phyloP scores from a whole-genome alignment of 495 filamentous ascomycete genomes.

The Daldinia decipiens region DNA sequence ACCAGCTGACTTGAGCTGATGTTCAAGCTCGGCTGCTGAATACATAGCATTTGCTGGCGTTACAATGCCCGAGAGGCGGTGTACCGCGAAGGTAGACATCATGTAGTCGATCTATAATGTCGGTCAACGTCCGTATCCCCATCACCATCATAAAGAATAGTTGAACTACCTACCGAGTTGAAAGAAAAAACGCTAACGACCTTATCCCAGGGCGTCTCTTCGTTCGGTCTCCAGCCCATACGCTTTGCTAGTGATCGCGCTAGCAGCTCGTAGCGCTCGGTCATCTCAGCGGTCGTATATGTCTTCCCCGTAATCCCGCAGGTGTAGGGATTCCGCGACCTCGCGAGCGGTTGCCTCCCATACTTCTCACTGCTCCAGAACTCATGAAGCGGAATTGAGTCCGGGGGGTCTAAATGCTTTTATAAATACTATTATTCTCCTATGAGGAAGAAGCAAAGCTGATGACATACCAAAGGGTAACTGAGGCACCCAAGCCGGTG shows the following conservation, averaged over 20 bases:
- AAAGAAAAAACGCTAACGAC: constrained; percentile 78
- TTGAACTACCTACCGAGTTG: constrained; percentile 71
- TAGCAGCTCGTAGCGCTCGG: constrained; percentile 73
- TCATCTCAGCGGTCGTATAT: constrained; percentile 73
- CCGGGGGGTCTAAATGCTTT: constrained; percentile 65
- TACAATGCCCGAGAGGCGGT: constrained; percentile 77
- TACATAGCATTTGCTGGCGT: constrained; percentile 89
- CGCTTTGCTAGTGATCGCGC: constrained; percentile 76
- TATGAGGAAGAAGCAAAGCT: constrained; percentile 11
- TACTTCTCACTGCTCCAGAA: constrained; percentile 82
- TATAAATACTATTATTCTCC: constrained; percentile 20
- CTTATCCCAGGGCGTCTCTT: constrained; percentile 88
- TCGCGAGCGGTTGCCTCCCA: constrained; percentile 71
- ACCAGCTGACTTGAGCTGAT: constrained; percentile 80
- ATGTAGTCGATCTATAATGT: constrained; percentile 79
- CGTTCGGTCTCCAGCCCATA: constrained; percentile 77
- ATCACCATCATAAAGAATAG: neutral
- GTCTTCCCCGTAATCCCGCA: constrained; percentile 80
- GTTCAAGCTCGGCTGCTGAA: constrained; percentile 75
- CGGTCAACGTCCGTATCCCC: constrained; percentile 16
- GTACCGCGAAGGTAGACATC: constrained; percentile 78
- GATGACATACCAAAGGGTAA: constrained; percentile 64
- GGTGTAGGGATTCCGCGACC: constrained; percentile 79
- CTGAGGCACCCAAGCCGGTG: constrained; percentile 73
- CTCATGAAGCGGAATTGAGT: constrained; percentile 78